Conservation (phyloP, 2,329 filamentous ascomycete genomes). For the Fusarium sp. region DNA sequence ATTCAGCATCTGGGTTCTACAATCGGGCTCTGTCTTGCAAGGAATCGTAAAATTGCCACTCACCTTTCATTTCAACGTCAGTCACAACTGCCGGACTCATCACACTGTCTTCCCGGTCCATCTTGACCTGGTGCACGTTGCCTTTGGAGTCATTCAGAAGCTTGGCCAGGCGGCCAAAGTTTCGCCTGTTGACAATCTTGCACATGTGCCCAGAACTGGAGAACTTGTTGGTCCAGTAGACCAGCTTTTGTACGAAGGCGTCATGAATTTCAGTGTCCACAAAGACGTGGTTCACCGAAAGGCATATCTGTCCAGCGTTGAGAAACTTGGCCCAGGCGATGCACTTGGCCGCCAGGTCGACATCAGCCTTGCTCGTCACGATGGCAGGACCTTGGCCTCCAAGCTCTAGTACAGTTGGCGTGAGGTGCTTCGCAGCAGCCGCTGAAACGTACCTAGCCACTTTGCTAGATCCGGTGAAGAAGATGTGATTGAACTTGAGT, state of each 20-base stretch:
- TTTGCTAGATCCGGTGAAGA: conserved; percentile 56
- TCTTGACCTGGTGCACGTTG: background rate
- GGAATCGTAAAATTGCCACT: background rate
- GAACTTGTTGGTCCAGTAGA: background rate
- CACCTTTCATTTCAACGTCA: background rate
- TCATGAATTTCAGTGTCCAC: conserved; percentile 54
- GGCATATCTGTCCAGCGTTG: conserved; percentile 51
- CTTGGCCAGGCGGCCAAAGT: conserved; percentile 54
- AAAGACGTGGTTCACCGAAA: conserved; percentile 56
- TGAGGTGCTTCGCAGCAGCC: conserved; percentile 59
- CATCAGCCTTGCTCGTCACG: conserved; percentile 53
- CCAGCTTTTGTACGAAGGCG: conserved; percentile 47
- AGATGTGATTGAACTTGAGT: conserved; percentile 57
- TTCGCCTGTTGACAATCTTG: conserved; percentile 56
- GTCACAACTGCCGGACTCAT: background rate
- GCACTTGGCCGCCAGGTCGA: conserved; percentile 56
- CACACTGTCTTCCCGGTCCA: background rate
- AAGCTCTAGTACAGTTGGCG: conserved; percentile 57
- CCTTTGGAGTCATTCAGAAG: conserved; percentile 46
- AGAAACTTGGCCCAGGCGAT: conserved; percentile 56
- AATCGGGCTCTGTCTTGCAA: background rate
- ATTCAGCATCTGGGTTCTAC: conserved; percentile 24
- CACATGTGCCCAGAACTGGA: background rate
- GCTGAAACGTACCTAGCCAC: conserved; percentile 52
- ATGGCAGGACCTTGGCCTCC: conserved; percentile 60